Evolutionary conservation across 2,329 filamentous ascomycete genomes (phyloP), one percentile per base, ranked within the genome.

Genomic region (Trichoderma endophyticum): DNA sequence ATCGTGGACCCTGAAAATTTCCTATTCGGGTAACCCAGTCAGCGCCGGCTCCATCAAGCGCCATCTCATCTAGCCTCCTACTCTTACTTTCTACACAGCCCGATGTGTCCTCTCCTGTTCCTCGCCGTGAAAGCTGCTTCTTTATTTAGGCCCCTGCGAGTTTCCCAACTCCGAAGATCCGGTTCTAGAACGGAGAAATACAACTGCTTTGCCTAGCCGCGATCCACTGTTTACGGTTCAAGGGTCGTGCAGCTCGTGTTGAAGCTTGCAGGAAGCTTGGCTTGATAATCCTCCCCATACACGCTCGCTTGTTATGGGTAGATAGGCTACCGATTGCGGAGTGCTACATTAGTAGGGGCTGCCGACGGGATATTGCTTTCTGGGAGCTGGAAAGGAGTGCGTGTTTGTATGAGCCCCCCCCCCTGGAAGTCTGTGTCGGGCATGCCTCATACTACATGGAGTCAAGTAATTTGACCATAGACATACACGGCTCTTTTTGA

Each of bases 21-120:
- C 73, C 72, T 67, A 62, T 72, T 71, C 69, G 39, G 73, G 73
- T 60, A 74, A 74, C 62, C 70, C 73, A 57, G 71, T 73, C 48
- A 54, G 48, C 48, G n/a, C 5, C 18, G 21, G 48, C n/a, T 6
- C 43, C 43, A 51, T 21, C 43, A 21, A 51, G 48, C 48, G 48
- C 48, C 48, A 51, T 54, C 48, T 24, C 48, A 54, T 54, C 48
- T 24, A 54, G 48, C 11, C 48, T 54, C 48, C 3, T 14, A 2
- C 11, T 54, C 21, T 24, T 24, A 6, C 21, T 12, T 21, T 21
- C 11, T 12, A 51, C 43, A 51, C 43, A 54, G 48, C 48, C 48
- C 21, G 3, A 54, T 14, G 9, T 6, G n/a, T 43, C 43, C 43
- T 43, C 21, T 54, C n/a, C 6, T 51, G 43, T 51, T 54, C n/a